A percentile compares a stretch with the other conserved stretches of the same genome.
phyloP scores from a whole-genome alignment of 164 flowering plant genomes.

The Sedum album region DNA sequence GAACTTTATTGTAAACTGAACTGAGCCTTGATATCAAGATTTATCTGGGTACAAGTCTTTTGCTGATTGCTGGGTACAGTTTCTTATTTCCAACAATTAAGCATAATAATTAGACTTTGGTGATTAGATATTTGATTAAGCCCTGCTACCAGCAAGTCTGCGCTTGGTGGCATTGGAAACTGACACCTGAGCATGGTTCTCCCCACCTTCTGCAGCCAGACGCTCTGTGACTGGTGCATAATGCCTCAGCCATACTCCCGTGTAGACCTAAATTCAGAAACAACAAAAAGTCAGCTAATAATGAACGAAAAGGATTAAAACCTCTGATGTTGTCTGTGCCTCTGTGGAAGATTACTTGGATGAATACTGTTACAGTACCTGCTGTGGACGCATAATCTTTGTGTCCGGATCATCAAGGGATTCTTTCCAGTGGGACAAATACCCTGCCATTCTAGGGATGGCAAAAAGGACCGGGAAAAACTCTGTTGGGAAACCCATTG shows the following conservation, averaged over 20 bases:
- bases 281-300: background rate
- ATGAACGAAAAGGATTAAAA: background rate
- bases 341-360: background rate
- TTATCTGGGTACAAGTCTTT: background rate
- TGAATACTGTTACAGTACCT: conserved; percentile 37
- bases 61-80: background rate
- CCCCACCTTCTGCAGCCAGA: conserved; percentile 22
- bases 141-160: conserved; percentile 48
- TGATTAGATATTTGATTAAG: conserved; percentile 12
- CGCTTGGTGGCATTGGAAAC: conserved; percentile 70
- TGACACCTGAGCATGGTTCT: conserved; percentile 47
- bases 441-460: conserved; percentile 98
- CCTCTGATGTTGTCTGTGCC: background rate
- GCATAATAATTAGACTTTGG: background rate
- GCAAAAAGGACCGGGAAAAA: conserved; percentile 95
- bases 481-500: conserved; percentile 97
- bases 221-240: conserved; percentile 44
- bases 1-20: too few species aligned
- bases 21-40: background rate
- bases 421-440: conserved; percentile 90
- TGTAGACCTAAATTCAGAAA: conserved; percentile 40
- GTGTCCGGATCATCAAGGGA: conserved; percentile 99
- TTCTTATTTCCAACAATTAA: background rate
- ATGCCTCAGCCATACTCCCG: conserved; percentile 58
- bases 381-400: conserved; percentile 93